A percentile compares a stretch with the other conserved stretches of the same genome.
Evolutionary conservation across 2,329 filamentous ascomycete genomes (phyloP).

Genomic region (Camillea tinctor): DNA sequence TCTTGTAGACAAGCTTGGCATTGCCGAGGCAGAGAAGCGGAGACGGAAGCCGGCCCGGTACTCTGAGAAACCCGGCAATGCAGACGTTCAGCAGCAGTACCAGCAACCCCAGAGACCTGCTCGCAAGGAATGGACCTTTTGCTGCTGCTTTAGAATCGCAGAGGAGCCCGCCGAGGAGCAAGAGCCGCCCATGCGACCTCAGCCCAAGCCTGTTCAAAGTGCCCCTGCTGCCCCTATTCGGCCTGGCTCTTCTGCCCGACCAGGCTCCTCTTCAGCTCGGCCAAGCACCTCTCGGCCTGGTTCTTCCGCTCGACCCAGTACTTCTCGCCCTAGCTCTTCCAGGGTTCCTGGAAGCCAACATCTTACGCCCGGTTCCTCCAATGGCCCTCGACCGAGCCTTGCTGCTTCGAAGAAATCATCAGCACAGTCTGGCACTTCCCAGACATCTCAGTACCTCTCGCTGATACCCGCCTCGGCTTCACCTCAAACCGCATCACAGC

Average conservation of each 20-base stretch:
- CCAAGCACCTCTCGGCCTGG: too few relatives aligned
- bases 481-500: conserved; percentile 64
- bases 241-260: too few relatives aligned
- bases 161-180: conserved; percentile 39
- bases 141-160: conserved; percentile 54
- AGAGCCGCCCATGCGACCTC: conserved; percentile 44
- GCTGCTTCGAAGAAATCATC: conserved; percentile 26
- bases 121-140: conserved; percentile 39
- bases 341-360: conserved; percentile 30
- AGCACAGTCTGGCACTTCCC: conserved; percentile 29
- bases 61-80: conserved; percentile 16
- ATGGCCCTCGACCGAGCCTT: conserved; percentile 28
- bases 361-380: conserved; percentile 23
- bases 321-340: conserved; percentile 22
- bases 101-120: conserved; percentile 25
- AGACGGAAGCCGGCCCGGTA: conserved; percentile 22
- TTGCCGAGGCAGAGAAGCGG: conserved; percentile 62
- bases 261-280: too few relatives aligned
- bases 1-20: conserved; percentile 73
- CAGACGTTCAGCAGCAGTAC: conserved; percentile 13
- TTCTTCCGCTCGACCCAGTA: too few relatives aligned
- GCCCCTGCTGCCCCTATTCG: conserved; percentile 13
- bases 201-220: conserved; percentile 46
- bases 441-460: conserved; percentile 52
- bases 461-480: conserved; percentile 69